phyloP scores from a whole-genome alignment of 1,284 basidiomycete species.

The Austroboletus niveus region DNA sequence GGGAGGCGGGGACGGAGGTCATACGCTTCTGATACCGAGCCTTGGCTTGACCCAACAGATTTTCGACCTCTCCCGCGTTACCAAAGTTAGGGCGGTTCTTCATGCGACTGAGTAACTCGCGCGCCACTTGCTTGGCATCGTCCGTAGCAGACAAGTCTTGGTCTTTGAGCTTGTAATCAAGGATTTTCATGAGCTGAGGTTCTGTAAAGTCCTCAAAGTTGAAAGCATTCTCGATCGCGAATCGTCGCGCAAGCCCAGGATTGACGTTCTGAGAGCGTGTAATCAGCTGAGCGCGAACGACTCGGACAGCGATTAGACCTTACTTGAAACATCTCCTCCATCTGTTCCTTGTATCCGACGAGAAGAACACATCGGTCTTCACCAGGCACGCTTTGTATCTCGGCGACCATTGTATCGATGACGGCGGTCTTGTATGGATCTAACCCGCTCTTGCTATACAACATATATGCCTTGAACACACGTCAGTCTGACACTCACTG shows the following conservation, averaged over 20 bases:
- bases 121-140: constrained; percentile 52
- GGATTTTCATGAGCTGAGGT: constrained; percentile 47
- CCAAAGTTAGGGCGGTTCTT: constrained; percentile 63
- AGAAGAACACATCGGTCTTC: constrained; percentile 68
- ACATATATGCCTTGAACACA: constrained; percentile 58
- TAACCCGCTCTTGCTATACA: constrained; percentile 44
- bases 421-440: constrained; percentile 64
- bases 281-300: not conserved
- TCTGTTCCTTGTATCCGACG: constrained; percentile 62
- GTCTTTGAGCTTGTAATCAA: constrained; percentile 53
- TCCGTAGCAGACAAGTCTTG: constrained; percentile 58
- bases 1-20: constrained; percentile 29
- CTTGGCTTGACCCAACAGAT: constrained; percentile 56
- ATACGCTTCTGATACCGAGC: constrained; percentile 46
- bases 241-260: constrained; percentile 60
- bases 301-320: not conserved
- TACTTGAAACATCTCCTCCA: constrained; percentile 58
- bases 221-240: constrained; percentile 39
- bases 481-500: not conserved
- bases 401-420: constrained; percentile 70
- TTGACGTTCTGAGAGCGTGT: constrained; percentile 55
- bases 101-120: constrained; percentile 49
- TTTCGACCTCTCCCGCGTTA: constrained; percentile 68
- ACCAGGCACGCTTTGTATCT: constrained; percentile 63
- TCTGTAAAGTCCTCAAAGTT: constrained; percentile 56